Conservation (phyloP, 2,329 filamentous ascomycete species). For the Aspergillus aculeatus region DNA sequence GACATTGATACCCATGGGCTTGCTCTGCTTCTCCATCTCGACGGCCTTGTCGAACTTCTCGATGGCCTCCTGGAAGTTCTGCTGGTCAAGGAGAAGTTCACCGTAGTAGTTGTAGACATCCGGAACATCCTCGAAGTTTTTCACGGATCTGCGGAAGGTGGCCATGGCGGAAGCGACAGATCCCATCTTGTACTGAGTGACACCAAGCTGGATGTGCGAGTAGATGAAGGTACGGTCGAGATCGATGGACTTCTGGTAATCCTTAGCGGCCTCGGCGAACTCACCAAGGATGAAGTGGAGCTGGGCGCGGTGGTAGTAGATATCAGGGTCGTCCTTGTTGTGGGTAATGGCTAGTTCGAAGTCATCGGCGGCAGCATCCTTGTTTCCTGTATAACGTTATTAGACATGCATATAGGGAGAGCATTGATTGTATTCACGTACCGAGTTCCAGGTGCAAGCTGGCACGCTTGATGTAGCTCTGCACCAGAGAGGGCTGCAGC, state of each 20-base stretch:
- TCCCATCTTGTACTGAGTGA: slow-evolving; percentile 99
- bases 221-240: slow-evolving; percentile 96
- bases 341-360: slow-evolving; percentile 82
- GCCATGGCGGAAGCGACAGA: slow-evolving; percentile 97
- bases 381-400: slow-evolving; percentile 59
- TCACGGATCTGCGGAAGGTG: slow-evolving; percentile 94
- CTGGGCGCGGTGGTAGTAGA: slow-evolving; percentile 98
- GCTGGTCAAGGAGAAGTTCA: slow-evolving; percentile 92
- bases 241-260: slow-evolving; percentile 99
- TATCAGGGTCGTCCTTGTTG: slow-evolving; percentile 87
- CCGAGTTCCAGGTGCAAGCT: slow-evolving; percentile 96
- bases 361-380: slow-evolving; percentile 81
- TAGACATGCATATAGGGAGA: slow-evolving; percentile 22
- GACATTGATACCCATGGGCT: slow-evolving; percentile 95
- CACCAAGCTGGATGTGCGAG: slow-evolving; percentile 97
- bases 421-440: slow-evolving; percentile 40
- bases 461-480: slow-evolving; percentile 98
- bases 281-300: slow-evolving; percentile 97
- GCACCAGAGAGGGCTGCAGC: slow-evolving; percentile 80
- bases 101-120: slow-evolving; percentile 99
- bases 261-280: slow-evolving; percentile 89
- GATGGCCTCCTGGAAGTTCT: slow-evolving; percentile 91
- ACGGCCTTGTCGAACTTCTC: slow-evolving; percentile 99
- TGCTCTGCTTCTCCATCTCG: slow-evolving; percentile 93
- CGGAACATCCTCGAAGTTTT: slow-evolving; percentile 95